Base-by-base conservation (phyloP, 1,284 basidiomycete genomes). In the Sanghuangporus weigelae region DNA sequence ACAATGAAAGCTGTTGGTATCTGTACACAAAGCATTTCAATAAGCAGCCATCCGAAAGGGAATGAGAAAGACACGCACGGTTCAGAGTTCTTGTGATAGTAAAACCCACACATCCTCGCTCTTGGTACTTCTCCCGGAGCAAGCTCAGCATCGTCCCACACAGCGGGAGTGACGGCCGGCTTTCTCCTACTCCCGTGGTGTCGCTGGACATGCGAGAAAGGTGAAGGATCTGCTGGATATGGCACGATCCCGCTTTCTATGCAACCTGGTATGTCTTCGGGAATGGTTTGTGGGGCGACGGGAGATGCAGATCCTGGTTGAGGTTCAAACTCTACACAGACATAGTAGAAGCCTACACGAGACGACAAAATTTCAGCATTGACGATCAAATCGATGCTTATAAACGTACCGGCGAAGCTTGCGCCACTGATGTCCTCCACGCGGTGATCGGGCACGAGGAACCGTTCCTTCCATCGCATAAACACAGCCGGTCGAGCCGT, bases 381-480 rank as follows among this genome's bases (percentile, higher is more conserved):
- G 59, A 57, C 35, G 56, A 44, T 40, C 42, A 51, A 56, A 26
- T 60, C 42, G 60, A 21, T 46, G 38, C 50, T 63, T 64, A 67
- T 53, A 40, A 65, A 42, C 84, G 72, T 69, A 93, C 94, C 94
- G 67, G 94, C 95, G 77, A 96, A 98, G 73, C 92, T 95, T 4
- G 96, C 96, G 36, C 96, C 96, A 70, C 87, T 94, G 74, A 98
- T 97, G 75, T 96, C 94, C 72, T 93, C 87, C 54, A 96, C 93
- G 64, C 89, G 85, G 75, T 96, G 93, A 74, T 96, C 93, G 8
- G 96, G 96, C 12, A 98, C 93, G 64, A 98, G 79, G 75, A 98
- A 98, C 70, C 89, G 84, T 76, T 98, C 96, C 77, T 98, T 98
- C 92, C 95, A 97, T 64, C 96, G 82, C 90, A 98, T 95, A 73